Evolutionary conservation across 2,329 filamentous ascomycete species (phyloP).

Genomic region (Neospermospora avenae): DNA sequence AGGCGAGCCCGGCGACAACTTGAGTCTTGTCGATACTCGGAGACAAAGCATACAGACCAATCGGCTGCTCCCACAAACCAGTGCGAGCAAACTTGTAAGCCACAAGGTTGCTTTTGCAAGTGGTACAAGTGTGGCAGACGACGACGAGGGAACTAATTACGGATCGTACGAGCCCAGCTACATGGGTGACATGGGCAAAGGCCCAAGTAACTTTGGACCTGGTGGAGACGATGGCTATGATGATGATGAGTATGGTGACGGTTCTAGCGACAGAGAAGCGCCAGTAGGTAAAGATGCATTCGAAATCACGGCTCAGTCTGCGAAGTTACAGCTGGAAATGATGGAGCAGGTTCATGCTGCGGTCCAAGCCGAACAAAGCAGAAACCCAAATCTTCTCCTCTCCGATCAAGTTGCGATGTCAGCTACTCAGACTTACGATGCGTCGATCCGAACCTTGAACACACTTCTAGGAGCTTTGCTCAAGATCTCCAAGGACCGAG

Average conservation of each 20-base stretch:
- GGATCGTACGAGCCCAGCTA: constrained; percentile 56
- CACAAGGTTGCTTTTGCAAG: constrained; percentile 34
- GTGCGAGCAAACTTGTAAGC: constrained; percentile 26
- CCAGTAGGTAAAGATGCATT: constrained; percentile 86
- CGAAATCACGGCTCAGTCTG: constrained; percentile 94
- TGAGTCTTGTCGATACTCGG: constrained; percentile 38
- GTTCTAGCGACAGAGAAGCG: constrained; percentile 73
- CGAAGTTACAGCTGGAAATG: constrained; percentile 87
- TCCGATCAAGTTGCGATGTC: constrained; percentile 73
- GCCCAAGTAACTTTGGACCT: constrained; percentile 26
- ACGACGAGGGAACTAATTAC: constrained; percentile 48
- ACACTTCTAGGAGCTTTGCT: constrained; percentile 81
- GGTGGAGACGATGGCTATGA: constrained; percentile 56
- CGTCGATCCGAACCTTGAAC: constrained; percentile 83
- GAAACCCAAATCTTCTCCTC: constrained; percentile 68
- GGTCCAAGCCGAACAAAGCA: constrained; percentile 66
- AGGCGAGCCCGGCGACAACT: constrained; percentile 26
- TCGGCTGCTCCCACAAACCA: constrained; percentile 26
- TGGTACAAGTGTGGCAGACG: constrained; percentile 42
- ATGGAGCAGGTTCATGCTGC: constrained; percentile 83
- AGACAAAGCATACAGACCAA: constrained; percentile 43
- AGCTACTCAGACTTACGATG: constrained; percentile 82
- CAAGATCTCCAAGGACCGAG: constrained; percentile 89
- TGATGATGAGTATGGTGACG: constrained; percentile 76
- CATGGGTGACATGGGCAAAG: constrained; percentile 37